Evolutionary conservation across 1,139 yeast species (phyloP).

Genomic region (Ogataea hybrid): DNA sequence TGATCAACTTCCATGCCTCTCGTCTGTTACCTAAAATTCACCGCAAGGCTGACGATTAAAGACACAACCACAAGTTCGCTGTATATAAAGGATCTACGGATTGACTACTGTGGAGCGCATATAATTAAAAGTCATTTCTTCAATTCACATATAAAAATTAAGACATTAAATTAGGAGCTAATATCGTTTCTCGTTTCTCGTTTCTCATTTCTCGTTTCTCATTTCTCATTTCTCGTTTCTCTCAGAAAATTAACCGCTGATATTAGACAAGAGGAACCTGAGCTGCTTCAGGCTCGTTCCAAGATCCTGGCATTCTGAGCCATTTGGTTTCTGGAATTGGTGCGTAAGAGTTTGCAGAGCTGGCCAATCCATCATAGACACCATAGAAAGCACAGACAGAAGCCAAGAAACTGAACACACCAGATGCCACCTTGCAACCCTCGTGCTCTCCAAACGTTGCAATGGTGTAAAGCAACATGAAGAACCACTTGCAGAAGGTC

Average conservation of each 20-base stretch:
- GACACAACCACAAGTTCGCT: slow-evolving; percentile 2
- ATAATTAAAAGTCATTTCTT: neutral
- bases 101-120: slow-evolving; percentile 2
- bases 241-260: too few species aligned
- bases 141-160: slow-evolving; percentile 3
- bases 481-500: slow-evolving; percentile 39
- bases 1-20: slow-evolving; percentile 80
- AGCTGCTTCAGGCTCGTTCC: slow-evolving; percentile 23
- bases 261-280: slow-evolving; percentile 15
- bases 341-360: slow-evolving; percentile 27
- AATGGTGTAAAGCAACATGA: slow-evolving; percentile 43
- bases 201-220: neutral
- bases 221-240: neutral
- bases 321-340: slow-evolving; percentile 30
- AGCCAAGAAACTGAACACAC: slow-evolving; percentile 43
- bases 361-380: slow-evolving; percentile 30
- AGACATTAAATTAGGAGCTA: too few species aligned
- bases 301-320: slow-evolving; percentile 33
- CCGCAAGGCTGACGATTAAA: slow-evolving; percentile 25
- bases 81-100: slow-evolving; percentile 8
- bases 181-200: too few species aligned
- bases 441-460: slow-evolving; percentile 39
- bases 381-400: slow-evolving; percentile 44
- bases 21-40: slow-evolving; percentile 73
- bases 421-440: slow-evolving; percentile 40